Conservation (phyloP, 2,329 filamentous ascomycete species). For the Dichotomopilus funicola region DNA sequence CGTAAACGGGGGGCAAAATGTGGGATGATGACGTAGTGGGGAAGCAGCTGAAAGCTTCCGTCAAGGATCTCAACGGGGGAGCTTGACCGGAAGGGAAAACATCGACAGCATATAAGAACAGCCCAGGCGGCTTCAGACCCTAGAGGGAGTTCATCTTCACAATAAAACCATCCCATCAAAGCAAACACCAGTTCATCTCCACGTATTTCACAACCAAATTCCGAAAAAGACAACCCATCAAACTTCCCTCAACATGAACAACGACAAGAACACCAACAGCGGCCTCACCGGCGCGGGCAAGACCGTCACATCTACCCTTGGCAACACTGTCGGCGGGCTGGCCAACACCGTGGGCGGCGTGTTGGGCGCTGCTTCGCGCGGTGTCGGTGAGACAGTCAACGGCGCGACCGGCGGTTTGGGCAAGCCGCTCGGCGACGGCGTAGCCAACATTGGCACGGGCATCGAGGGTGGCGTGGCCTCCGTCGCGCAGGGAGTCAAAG, state of each 20-base stretch:
- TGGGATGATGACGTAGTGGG: slow-evolving; percentile 9
- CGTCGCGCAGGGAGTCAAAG: slow-evolving; percentile 47
- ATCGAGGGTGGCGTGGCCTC: slow-evolving; percentile 42
- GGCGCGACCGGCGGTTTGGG: slow-evolving; percentile 45
- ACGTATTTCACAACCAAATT: too few species aligned
- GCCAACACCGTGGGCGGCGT: slow-evolving; percentile 26
- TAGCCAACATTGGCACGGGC: slow-evolving; percentile 46
- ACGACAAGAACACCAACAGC: slow-evolving; percentile 14
- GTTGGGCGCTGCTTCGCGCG: slow-evolving; percentile 43
- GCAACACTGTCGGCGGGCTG: slow-evolving; percentile 25
- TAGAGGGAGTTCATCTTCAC: not conserved
- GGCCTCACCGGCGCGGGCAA: slow-evolving; percentile 19
- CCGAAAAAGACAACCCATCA: not conserved
- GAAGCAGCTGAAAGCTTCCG: slow-evolving; percentile 1
- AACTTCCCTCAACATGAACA: slow-evolving; percentile 4
- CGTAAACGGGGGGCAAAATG: not conserved
- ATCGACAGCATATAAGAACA: not conserved
- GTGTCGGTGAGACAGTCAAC: slow-evolving; percentile 48
- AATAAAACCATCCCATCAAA: not conserved
- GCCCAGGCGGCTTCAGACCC: too few species aligned
- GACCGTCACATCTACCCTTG: slow-evolving; percentile 24
- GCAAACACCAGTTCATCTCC: too few species aligned
- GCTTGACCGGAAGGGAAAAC: not conserved
- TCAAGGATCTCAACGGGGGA: not conserved
- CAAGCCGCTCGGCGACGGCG: slow-evolving; percentile 48